phyloP scores from a whole-genome alignment of 208 protist genomes.

The Trypanosoma cruzi region DNA sequence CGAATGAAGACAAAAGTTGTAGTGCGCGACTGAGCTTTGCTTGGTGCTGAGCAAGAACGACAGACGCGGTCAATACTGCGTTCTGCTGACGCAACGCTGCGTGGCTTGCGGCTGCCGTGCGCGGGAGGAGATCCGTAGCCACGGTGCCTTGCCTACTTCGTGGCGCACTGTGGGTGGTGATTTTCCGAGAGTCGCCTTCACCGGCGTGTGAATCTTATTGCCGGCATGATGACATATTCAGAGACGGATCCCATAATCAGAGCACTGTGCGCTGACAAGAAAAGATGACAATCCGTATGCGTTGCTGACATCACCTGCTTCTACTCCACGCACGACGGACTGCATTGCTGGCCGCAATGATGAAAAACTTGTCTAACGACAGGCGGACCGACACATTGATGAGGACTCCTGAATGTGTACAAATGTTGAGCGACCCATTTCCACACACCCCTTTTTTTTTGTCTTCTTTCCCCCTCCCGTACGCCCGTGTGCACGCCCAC shows the following conservation, averaged over 20 bases:
- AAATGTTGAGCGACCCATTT: conserved; percentile 34
- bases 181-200: conserved; percentile 9
- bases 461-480: no score
- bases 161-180: conserved; percentile 28
- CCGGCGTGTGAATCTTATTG: background rate
- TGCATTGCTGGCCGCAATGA: conserved; percentile 17
- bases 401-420: conserved; percentile 39
- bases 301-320: background rate
- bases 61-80: conserved; percentile 5
- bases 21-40: conserved; percentile 20
- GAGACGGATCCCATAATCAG: conserved; percentile 22
- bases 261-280: conserved; percentile 28
- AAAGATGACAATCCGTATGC: conserved; percentile 30
- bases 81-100: conserved; percentile 5
- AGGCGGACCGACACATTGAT: conserved; percentile 33
- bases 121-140: conserved; percentile 23
- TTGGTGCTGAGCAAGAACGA: conserved; percentile 13
- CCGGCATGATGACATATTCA: conserved; percentile 17
- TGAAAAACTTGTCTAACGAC: conserved; percentile 39
- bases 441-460: background rate
- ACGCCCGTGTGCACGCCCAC: background rate
- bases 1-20: conserved; percentile 22
- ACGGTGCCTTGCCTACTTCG: conserved; percentile 17
- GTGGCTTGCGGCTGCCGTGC: background rate
- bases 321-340: background rate